A percentile compares a stretch with the other conserved stretches of the same genome.
Conservation (phyloP, 176 grass and related monocot species). For the Oryza rufipogon region DNA sequence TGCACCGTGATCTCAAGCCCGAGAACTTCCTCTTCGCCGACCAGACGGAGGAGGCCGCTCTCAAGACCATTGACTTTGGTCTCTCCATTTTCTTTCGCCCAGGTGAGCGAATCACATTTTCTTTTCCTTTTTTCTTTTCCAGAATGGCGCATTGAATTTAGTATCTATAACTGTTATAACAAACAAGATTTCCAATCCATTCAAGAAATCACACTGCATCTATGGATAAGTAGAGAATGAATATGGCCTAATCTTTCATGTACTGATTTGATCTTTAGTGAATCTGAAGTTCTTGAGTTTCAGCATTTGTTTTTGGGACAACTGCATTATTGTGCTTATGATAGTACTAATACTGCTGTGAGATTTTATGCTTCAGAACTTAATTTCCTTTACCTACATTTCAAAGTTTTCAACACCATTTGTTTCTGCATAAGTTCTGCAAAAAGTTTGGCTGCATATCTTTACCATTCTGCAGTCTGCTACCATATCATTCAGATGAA, state of each 20-base stretch:
- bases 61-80: conserved; percentile 86
- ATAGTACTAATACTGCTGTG: not conserved
- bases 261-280: not conserved
- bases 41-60: conserved; percentile 58
- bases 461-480: not conserved
- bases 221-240: not conserved
- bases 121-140: not conserved
- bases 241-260: not conserved
- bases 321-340: not conserved
- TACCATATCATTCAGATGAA: not conserved
- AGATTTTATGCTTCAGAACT: not conserved
- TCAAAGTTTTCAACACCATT: not conserved
- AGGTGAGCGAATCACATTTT: conserved; percentile 25
- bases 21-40: conserved; percentile 80
- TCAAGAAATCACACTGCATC: not conserved
- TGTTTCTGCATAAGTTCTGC: not conserved
- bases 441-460: not conserved
- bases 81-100: conserved; percentile 67
- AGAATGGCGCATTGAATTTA: not conserved
- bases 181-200: not conserved
- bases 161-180: too few species aligned
- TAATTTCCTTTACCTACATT: not conserved
- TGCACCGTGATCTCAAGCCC: conserved; percentile 82
- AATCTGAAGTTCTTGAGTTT: not conserved
- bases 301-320: not conserved